Evolutionary conservation across 2,329 filamentous ascomycete genomes (phyloP), one percentile per base, ranked within the genome.

Genomic region (Fusarium sp.): DNA sequence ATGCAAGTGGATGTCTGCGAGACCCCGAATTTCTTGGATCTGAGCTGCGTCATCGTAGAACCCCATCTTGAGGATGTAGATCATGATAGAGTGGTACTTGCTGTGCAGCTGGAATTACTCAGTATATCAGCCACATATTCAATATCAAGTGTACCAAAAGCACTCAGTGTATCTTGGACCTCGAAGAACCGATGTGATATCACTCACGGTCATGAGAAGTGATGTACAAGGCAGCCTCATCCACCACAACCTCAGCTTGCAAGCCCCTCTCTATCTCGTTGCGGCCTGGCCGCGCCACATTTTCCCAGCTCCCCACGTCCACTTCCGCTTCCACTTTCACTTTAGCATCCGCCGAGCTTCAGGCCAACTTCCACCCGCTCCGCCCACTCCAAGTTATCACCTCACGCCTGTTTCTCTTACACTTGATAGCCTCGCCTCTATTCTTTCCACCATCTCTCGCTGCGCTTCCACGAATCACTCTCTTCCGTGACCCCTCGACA

Each of bases 211-310:
- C 8, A 25, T 25, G 23, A 8, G 8, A 25, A 7, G 27, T 13
- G 9, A 29, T 2, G 4, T n/a, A 4, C 3, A 14, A 14, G 3
- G 1, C 13, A 32, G 8, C 11, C 9, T 10, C 6, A 3, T n/a
- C 1, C 9, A 42, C 8, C 21, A 4, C 9, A 4, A 15, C 29
- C 10, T 11, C 9, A 17, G 6, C 27, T 9, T 38, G 17, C 6
- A 56, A 59, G 62, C 50, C 52, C 56, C 43, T 57, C 58, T 61
- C 53, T 59, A 55, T 64, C 63, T 52, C 23, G 39, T 49, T 35
- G 29, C 51, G 57, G 57, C 61, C 57, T 60, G 63, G 57, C 57
- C 60, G 62, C 58, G 63, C 63, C 63, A 65, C 57, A 42, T 43
- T 5, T 43, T 5, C 38, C 49, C 49, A 63, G 58, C 58, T 63